A percentile compares a stretch with the other conserved stretches of the same genome.
These are phyloP conservation scores for Claviceps quebecensis DNA, from an alignment of 2,329 filamentous ascomycete genomes.

Conservation along the genomic window DNA sequence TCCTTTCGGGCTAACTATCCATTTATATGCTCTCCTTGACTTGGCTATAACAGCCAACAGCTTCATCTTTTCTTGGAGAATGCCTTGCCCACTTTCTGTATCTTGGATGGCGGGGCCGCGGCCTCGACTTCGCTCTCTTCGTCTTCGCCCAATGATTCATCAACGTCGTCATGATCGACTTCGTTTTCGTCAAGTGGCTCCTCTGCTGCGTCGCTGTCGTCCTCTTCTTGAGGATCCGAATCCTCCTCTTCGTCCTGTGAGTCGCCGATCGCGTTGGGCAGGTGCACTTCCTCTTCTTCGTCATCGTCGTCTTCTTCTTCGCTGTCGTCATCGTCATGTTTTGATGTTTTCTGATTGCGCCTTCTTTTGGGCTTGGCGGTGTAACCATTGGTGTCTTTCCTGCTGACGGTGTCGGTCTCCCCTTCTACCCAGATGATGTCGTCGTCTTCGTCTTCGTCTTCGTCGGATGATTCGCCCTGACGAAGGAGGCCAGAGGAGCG, in stretches of 20 bases:
- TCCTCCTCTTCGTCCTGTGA: conserved; percentile 45
- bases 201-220: conserved; percentile 32
- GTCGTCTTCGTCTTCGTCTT: conserved; percentile 51
- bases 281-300: conserved; percentile 43
- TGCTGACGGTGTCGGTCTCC: conserved; percentile 42
- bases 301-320: conserved; percentile 41
- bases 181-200: conserved; percentile 44
- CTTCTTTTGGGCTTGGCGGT: conserved; percentile 20
- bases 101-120: conserved; percentile 31
- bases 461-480: conserved; percentile 32
- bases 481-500: conserved; percentile 22
- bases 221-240: conserved; percentile 25
- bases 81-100: conserved; percentile 25
- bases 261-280: conserved; percentile 41
- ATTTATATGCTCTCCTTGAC: not conserved
- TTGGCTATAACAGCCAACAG: not conserved
- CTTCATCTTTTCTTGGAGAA: conserved; percentile 23
- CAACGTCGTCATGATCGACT: conserved; percentile 43
- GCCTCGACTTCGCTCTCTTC: conserved; percentile 37
- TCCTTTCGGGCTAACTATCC: not conserved
- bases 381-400: conserved; percentile 20
- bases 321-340: conserved; percentile 14
- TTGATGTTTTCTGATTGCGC: conserved; percentile 23
- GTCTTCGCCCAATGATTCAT: conserved; percentile 41
- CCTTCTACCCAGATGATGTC: conserved; percentile 84